Evolutionary conservation across 164 flowering plant species (phyloP).

Genomic region (Tetrastigma voinierianum): DNA sequence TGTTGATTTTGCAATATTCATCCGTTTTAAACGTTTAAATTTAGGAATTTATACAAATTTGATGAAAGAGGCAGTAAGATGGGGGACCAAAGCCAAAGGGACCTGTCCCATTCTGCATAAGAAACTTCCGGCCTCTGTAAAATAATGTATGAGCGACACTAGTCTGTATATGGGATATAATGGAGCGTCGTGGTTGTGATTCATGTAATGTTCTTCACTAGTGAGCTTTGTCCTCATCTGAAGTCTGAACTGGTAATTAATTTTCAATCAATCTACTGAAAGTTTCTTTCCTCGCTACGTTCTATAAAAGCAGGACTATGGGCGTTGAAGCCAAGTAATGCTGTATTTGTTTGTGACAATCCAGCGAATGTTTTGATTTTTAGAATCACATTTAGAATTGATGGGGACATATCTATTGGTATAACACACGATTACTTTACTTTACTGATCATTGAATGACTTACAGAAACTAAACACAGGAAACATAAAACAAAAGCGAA

Average conservation of each 20-base stretch:
- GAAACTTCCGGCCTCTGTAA: conserved; percentile 14
- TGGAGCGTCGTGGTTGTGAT: conserved; percentile 1
- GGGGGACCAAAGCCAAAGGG: background rate
- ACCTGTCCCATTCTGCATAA: conserved; percentile 1
- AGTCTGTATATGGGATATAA: background rate
- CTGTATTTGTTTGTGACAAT: no score
- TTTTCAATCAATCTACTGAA: background rate
- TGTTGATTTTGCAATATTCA: no score
- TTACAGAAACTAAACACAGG: no score
- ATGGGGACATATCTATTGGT: no score
- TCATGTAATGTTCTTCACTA: background rate
- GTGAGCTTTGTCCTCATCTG: background rate
- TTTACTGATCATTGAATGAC: no score
- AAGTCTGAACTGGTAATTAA: background rate
- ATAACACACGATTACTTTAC: no score
- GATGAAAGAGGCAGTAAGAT: no score
- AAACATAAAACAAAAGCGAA: no score
- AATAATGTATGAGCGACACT: conserved; percentile 1
- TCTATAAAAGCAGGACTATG: background rate
- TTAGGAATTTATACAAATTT: background rate
- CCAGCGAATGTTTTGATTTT: no score
- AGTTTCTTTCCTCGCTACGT: background rate
- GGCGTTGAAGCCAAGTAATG: no score
- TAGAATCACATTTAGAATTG: no score
- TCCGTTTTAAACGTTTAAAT: no score